phyloP scores from a whole-genome alignment of 257 asterid genomes.

The Solanum lycopersicoides region DNA sequence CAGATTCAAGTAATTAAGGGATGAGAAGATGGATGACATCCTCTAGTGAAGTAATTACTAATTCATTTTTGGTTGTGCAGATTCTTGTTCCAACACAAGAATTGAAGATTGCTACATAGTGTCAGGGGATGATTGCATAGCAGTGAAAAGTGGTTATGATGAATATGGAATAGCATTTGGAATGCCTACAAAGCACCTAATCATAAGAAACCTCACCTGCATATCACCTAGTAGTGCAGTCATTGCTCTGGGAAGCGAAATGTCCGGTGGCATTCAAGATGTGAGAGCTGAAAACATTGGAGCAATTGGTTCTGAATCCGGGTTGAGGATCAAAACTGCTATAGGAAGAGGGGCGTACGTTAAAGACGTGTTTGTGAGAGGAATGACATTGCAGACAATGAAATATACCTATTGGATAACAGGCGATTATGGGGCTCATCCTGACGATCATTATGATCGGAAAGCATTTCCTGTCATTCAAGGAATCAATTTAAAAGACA shows the following conservation, averaged over 20 bases:
- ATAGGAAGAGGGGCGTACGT: constrained; percentile 52
- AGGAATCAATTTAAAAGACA: constrained; percentile 31
- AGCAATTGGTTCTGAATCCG: constrained; percentile 46
- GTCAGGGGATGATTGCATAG: constrained; percentile 76
- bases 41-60: neutral
- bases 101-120: constrained; percentile 50
- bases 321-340: constrained; percentile 49
- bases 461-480: constrained; percentile 38
- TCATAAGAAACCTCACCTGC: constrained; percentile 48
- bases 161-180: constrained; percentile 40
- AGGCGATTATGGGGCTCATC: constrained; percentile 40
- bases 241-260: constrained; percentile 75
- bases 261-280: constrained; percentile 70
- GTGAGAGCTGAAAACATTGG: constrained; percentile 48
- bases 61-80: constrained; percentile 16
- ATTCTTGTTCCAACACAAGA: constrained; percentile 57
- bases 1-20: neutral
- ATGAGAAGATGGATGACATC: neutral
- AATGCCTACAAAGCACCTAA: constrained; percentile 40
- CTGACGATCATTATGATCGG: constrained; percentile 37
- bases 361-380: constrained; percentile 34
- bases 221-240: constrained; percentile 68
- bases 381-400: constrained; percentile 33
- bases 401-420: constrained; percentile 58
- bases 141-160: constrained; percentile 84